Base-by-base conservation (phyloP, 208 protist genomes). In the Trypanosoma melophagium region DNA sequence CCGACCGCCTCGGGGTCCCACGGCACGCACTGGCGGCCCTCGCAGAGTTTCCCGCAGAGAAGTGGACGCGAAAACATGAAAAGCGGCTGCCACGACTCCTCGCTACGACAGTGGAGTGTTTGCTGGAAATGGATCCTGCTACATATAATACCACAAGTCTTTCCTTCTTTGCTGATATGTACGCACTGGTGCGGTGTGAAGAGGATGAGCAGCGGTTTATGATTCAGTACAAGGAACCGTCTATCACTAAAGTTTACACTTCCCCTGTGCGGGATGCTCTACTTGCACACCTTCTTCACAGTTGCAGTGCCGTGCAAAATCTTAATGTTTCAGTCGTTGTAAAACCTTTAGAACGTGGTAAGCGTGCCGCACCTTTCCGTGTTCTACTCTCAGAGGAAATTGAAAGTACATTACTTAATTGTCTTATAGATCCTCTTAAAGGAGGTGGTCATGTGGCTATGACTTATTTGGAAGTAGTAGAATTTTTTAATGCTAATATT, bases 401-500 rank as follows among this genome's bases (percentile, higher is more conserved):
- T 58, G 92, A 98, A 80, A 83, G 84, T 50, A 73, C 84, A 24
- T 77, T 95, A n/a, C 81, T 98, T 22, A 77, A 80, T 19, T 80
- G 73, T 42, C 65, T 98, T 8, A 71, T 89, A 50, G 49, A 69
- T 67, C 69, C 74, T 19, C 16, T 54, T 22, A 71, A 71, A 47
- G 51, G 61, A 28, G 63, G 60, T 40, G 71, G 66, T 47, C 21
- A 24, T 50, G 50, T 56, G 8, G 14, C 44, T 17, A 54, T 75
- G 13, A 72, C 49, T 19, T 66, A 74, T 54, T 51, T 53, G 13
- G 71, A 81, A 8, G 76, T 85, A 24, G 61, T 94, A 16, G 72
- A 83, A 41, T 89, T 90, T 64, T 97, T 98, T 69, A 97, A 97
- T 69, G 80, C 89, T 14, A 97, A 96, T 66, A 79, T 98, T 14